These are phyloP conservation scores for Fusarium sp. DNA, from an alignment of 2,329 filamentous ascomycete genomes.

Conservation along the genomic window DNA sequence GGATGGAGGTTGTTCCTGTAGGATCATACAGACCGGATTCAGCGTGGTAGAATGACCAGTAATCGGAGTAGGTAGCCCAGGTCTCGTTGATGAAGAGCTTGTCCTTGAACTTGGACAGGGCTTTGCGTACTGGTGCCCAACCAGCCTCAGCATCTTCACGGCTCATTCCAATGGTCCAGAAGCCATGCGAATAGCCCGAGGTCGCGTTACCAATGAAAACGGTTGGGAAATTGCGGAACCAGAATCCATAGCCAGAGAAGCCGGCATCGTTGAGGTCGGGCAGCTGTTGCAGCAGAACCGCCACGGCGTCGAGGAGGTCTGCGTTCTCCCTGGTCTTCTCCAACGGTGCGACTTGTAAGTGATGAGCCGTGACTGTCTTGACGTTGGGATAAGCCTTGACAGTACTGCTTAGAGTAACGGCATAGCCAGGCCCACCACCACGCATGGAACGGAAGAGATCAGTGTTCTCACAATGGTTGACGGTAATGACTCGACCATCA, in stretches of 20 bases:
- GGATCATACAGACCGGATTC: constrained; percentile 29
- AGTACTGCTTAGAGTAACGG: constrained; percentile 28
- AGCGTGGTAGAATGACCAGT: constrained; percentile 31
- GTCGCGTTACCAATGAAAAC: constrained; percentile 32
- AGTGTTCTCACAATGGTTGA: constrained; percentile 29
- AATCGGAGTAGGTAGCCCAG: constrained; percentile 30
- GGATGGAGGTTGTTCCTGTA: constrained; percentile 16
- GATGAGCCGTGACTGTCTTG: constrained; percentile 21
- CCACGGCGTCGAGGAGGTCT: constrained; percentile 19
- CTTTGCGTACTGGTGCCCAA: constrained; percentile 22
- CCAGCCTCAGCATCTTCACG: constrained; percentile 15
- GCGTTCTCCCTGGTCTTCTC: constrained; percentile 27
- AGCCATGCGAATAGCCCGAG: constrained; percentile 26
- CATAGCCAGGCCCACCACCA: constrained; percentile 32
- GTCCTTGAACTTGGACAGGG: constrained; percentile 13
- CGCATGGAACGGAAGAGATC: constrained; percentile 36
- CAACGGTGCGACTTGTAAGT: constrained; percentile 14
- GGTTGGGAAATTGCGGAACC: constrained; percentile 29
- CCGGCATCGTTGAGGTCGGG: constrained; percentile 39
- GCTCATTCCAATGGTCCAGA: constrained; percentile 20
- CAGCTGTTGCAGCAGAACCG: constrained; percentile 11
- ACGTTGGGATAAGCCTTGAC: constrained; percentile 34
- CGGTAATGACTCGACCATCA: constrained; percentile 19
- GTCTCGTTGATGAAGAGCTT: constrained; percentile 35
- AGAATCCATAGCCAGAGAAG: constrained; percentile 32